phyloP scores from a whole-genome alignment of 1,284 basidiomycete species.

The Microbotryum lychnidis-dioicae region DNA sequence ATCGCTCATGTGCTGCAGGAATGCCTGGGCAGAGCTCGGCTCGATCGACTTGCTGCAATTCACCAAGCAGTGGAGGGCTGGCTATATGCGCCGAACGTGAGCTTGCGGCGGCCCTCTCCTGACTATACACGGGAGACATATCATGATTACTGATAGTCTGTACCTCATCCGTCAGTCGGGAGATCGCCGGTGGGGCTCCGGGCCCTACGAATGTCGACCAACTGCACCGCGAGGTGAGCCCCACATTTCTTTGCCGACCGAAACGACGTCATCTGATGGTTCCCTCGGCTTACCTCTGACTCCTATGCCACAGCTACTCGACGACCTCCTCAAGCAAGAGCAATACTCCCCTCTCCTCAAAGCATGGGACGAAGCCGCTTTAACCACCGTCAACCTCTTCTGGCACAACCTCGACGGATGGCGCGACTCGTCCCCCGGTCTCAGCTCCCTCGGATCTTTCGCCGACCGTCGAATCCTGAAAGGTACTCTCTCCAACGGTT shows the following conservation, averaged over 20 bases:
- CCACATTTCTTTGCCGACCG: neutral
- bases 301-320: slow-evolving; percentile 13
- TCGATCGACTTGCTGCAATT: slow-evolving; percentile 13
- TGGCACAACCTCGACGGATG: slow-evolving; percentile 31
- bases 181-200: slow-evolving; percentile 44
- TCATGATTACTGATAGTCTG: neutral
- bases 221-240: slow-evolving; percentile 50
- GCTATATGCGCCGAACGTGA: slow-evolving; percentile 28
- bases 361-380: slow-evolving; percentile 7
- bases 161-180: slow-evolving; percentile 5
- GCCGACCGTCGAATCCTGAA: slow-evolving; percentile 9
- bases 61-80: slow-evolving; percentile 19
- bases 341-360: neutral
- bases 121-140: neutral
- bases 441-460: neutral
- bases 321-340: slow-evolving; percentile 7
- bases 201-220: slow-evolving; percentile 52
- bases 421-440: slow-evolving; percentile 17
- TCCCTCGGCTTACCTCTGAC: neutral
- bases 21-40: neutral
- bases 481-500: slow-evolving; percentile 31
- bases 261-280: neutral
- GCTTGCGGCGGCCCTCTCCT: neutral
- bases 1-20: neutral
- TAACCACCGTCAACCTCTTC: slow-evolving; percentile 8